phyloP scores from a whole-genome alignment of 2,329 filamentous ascomycete species.

The Ascochyta viciae-villosae region DNA sequence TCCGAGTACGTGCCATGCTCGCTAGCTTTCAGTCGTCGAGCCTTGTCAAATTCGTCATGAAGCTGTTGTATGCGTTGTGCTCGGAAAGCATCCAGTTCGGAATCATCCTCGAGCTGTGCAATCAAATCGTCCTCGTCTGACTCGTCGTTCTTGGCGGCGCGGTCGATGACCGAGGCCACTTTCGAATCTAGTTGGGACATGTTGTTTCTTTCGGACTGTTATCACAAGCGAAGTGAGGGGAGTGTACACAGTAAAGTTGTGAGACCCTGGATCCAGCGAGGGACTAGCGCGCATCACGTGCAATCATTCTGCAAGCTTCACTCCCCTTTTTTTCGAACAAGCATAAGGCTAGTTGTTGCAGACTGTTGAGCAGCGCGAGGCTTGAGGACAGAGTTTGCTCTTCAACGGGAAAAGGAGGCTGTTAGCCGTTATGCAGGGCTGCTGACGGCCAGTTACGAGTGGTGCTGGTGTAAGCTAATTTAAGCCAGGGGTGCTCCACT shows the following conservation, averaged over 20 bases:
- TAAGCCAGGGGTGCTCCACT: slow-evolving; percentile 37
- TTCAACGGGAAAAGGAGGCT: slow-evolving; percentile 13
- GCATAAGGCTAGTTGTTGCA: background rate
- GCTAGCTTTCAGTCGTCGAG: slow-evolving; percentile 58
- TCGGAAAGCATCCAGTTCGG: slow-evolving; percentile 61
- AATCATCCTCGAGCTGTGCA: slow-evolving; percentile 64
- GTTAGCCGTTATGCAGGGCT: slow-evolving; percentile 14
- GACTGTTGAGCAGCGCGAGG: background rate
- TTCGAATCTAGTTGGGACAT: slow-evolving; percentile 59
- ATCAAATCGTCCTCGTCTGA: slow-evolving; percentile 67
- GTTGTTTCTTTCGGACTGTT: slow-evolving; percentile 29
- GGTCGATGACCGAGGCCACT: slow-evolving; percentile 60
- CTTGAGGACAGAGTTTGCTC: slow-evolving; percentile 5
- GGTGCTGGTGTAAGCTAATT: slow-evolving; percentile 17
- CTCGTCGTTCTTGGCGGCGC: slow-evolving; percentile 50
- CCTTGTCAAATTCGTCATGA: slow-evolving; percentile 62
- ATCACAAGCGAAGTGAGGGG: slow-evolving; percentile 26
- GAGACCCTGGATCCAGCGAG: slow-evolving; percentile 9
- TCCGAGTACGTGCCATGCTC: slow-evolving; percentile 63
- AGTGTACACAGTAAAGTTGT: slow-evolving; percentile 12
- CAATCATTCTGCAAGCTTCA: background rate
- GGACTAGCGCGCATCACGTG: slow-evolving; percentile 20
- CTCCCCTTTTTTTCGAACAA: background rate
- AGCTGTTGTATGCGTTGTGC: slow-evolving; percentile 65
- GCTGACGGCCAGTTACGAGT: slow-evolving; percentile 17